Evolutionary conservation across 306 rosid species (phyloP).

Genomic region (Mimosa bimucronata): DNA sequence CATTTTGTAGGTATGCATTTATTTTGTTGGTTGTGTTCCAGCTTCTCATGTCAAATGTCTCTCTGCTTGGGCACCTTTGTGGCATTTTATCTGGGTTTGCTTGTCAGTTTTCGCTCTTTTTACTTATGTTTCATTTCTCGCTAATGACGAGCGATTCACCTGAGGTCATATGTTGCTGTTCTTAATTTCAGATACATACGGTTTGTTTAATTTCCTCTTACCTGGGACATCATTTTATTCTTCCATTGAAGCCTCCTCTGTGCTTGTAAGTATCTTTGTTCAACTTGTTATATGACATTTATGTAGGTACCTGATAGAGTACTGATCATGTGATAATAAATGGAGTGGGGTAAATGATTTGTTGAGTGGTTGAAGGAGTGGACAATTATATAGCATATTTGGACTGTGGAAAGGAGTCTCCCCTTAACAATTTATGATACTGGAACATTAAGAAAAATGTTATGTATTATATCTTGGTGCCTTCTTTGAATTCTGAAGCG

Average conservation of each 20-base stretch:
- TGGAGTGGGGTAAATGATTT: no score
- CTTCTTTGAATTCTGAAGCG: constrained; percentile 2
- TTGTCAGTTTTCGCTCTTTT: constrained; percentile 62
- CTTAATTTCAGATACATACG: constrained; percentile 77
- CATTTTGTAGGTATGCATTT: constrained; percentile 82
- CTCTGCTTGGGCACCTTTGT: constrained; percentile 94
- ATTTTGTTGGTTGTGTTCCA: constrained; percentile 92
- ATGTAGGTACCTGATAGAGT: no score
- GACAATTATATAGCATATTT: no score
- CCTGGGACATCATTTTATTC: constrained; percentile 88
- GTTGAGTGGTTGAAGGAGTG: no score
- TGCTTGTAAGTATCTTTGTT: constrained; percentile 71
- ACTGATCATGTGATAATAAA: no score
- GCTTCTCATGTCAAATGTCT: constrained; percentile 92
- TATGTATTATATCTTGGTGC: constrained; percentile 17
- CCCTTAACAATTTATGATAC: not conserved
- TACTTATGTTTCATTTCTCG: constrained; percentile 7
- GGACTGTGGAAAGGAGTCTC: no score
- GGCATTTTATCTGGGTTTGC: constrained; percentile 99
- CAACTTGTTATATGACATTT: constrained; percentile 18
- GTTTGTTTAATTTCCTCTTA: constrained; percentile 82
- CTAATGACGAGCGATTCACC: constrained; percentile 25
- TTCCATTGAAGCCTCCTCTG: constrained; percentile 76
- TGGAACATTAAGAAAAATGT: not conserved
- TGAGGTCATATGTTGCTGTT: constrained; percentile 23